phyloP scores from a whole-genome alignment of 225 moss, liverwort and hornwort species.

The Straminergon stramineum region DNA sequence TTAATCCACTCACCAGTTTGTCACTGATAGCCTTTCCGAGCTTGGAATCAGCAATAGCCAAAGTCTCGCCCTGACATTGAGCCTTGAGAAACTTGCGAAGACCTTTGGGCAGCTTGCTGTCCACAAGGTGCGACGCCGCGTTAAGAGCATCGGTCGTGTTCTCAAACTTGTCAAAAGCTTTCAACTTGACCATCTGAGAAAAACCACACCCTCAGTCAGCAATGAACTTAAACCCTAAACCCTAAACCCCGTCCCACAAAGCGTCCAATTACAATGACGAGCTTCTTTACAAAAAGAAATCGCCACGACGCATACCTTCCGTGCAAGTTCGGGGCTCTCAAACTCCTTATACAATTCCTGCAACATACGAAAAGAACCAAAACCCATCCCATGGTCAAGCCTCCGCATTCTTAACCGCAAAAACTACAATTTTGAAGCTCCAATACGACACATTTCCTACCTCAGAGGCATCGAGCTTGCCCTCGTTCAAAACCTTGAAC shows the following conservation, averaged over 20 bases:
- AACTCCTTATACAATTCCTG: slow-evolving; percentile 82
- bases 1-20: slow-evolving; percentile 31
- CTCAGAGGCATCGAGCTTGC: slow-evolving; percentile 67
- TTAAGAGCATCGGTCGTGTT: slow-evolving; percentile 75
- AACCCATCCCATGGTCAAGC: neutral
- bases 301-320: slow-evolving; percentile 27
- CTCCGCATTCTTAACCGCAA: neutral
- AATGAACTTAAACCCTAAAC: neutral
- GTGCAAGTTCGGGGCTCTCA: slow-evolving; percentile 58
- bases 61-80: slow-evolving; percentile 58
- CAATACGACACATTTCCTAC: neutral
- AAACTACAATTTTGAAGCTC: neutral
- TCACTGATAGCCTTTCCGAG: slow-evolving; percentile 73
- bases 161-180: slow-evolving; percentile 79
- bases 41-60: slow-evolving; percentile 83
- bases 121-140: slow-evolving; percentile 68
- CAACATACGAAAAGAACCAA: neutral
- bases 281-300: neutral
- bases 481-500: slow-evolving; percentile 73
- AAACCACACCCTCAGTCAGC: neutral
- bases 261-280: neutral
- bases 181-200: slow-evolving; percentile 59
- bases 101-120: slow-evolving; percentile 74
- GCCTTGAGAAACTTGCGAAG: slow-evolving; percentile 77
- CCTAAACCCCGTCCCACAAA: neutral